Conservation (phyloP, 139 green algal species). For the Trebouxia sp. region DNA sequence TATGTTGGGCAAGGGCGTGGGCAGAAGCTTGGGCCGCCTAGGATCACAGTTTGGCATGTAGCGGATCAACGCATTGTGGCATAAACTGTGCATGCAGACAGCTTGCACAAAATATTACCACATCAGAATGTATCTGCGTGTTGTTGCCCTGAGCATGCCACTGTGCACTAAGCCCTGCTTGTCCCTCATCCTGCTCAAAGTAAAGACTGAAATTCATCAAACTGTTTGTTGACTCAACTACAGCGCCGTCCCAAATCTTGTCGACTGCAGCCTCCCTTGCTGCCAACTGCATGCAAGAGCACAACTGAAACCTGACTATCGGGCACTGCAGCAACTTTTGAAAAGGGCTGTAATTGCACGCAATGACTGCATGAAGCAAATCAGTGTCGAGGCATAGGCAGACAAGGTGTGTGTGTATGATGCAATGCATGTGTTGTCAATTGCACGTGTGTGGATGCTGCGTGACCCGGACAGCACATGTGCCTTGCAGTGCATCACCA, state of each 20-base stretch:
- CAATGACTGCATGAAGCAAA: conserved; percentile 4
- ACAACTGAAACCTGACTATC: conserved; percentile 19
- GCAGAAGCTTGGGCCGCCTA: conserved; percentile 10
- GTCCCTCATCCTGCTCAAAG: conserved; percentile 7
- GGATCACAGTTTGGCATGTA: background rate
- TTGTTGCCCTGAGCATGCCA: conserved; percentile 5
- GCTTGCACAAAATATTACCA: background rate
- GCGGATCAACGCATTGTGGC: background rate
- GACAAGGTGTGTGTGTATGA: conserved; percentile 1
- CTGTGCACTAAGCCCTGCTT: background rate
- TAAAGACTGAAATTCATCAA: background rate
- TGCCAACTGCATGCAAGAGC: conserved; percentile 6
- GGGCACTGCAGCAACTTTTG: background rate
- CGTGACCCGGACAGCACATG: background rate
- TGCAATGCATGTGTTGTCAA: conserved; percentile 19
- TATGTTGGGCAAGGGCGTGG: conserved; percentile 1
- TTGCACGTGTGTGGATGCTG: conserved; percentile 12
- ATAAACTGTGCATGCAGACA: background rate
- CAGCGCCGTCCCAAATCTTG: background rate
- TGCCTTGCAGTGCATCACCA: conserved; percentile 2
- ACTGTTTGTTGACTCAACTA: conserved; percentile 8
- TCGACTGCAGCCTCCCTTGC: conserved; percentile 21
- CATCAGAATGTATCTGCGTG: conserved; percentile 1
- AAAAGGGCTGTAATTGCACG: conserved; percentile 9
- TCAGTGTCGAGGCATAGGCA: background rate